These are phyloP conservation scores for Cordyceps militaris DNA, from an alignment of 2,329 filamentous ascomycete species.

Conservation along the genomic window DNA sequence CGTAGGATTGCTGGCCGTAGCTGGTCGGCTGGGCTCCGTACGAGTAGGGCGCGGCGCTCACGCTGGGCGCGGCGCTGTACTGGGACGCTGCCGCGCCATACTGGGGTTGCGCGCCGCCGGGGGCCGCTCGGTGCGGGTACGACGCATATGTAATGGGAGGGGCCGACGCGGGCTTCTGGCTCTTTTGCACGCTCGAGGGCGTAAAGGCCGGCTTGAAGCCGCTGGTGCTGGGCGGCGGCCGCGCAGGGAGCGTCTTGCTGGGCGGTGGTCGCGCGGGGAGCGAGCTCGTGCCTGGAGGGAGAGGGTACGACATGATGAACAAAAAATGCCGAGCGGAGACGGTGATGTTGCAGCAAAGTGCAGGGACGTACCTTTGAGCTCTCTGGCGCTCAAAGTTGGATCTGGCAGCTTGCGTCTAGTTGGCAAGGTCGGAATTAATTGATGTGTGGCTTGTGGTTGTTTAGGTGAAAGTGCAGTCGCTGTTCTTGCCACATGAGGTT, in stretches of 20 bases:
- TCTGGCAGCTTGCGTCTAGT: not conserved
- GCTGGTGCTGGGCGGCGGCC: constrained; percentile 52
- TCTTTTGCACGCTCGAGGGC: constrained; percentile 26
- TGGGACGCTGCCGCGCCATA: not conserved
- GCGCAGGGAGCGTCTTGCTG: constrained; percentile 56
- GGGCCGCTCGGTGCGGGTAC: constrained; percentile 8
- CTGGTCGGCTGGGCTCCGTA: constrained; percentile 23
- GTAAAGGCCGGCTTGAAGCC: constrained; percentile 47
- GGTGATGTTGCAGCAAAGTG: constrained; percentile 13
- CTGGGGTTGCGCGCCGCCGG: constrained; percentile 3
- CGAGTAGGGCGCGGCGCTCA: constrained; percentile 29
- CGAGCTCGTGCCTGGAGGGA: constrained; percentile 62
- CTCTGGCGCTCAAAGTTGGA: constrained; percentile 3
- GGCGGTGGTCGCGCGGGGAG: constrained; percentile 74
- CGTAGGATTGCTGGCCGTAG: constrained; percentile 28
- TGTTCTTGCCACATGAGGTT: not conserved
- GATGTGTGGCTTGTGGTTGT: not conserved
- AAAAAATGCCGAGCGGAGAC: constrained; percentile 20
- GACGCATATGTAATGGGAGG: constrained; percentile 6
- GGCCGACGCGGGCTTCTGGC: constrained; percentile 2
- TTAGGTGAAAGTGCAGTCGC: not conserved
- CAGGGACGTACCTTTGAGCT: constrained; percentile 13
- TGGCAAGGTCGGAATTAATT: not conserved
- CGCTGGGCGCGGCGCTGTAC: constrained; percentile 17
- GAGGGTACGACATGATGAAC: constrained; percentile 81